Evolutionary conservation across 1,139 yeast species (phyloP).

Genomic region (Saccharomyces hybrid): DNA sequence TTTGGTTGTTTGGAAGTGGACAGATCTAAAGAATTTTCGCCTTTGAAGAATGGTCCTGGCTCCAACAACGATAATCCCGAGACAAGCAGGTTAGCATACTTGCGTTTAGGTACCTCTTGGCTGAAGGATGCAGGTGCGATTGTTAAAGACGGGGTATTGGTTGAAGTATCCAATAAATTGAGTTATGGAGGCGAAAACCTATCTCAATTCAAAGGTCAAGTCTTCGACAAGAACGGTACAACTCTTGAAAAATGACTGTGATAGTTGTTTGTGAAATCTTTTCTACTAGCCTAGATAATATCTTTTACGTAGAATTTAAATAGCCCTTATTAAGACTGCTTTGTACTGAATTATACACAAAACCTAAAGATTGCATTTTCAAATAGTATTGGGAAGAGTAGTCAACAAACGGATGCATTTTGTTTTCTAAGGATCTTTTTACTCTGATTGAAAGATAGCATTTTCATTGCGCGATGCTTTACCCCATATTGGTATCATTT

Average conservation of each 20-base stretch:
- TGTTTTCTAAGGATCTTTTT: background rate
- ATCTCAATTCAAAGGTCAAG: slow-evolving; percentile 47
- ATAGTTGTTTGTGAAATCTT: background rate
- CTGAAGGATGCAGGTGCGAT: slow-evolving; percentile 58
- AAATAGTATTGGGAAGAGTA: background rate
- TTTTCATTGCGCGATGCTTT: background rate
- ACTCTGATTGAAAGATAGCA: background rate
- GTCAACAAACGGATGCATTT: background rate
- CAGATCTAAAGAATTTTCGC: slow-evolving; percentile 80
- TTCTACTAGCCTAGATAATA: background rate
- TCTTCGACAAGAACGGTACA: slow-evolving; percentile 32
- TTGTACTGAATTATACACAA: background rate
- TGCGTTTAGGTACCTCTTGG: slow-evolving; percentile 75
- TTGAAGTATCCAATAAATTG: slow-evolving; percentile 72
- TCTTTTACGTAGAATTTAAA: background rate
- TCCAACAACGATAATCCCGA: slow-evolving; percentile 77
- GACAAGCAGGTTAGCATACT: slow-evolving; percentile 62
- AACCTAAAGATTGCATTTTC: background rate
- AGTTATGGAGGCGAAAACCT: slow-evolving; percentile 86
- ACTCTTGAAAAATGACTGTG: slow-evolving; percentile 6
- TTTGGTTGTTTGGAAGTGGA: slow-evolving; percentile 93
- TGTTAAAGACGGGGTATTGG: slow-evolving; percentile 42
- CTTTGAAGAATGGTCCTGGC: slow-evolving; percentile 86
- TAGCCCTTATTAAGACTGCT: background rate
- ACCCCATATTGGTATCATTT: background rate